These are phyloP conservation scores for Oryza nivara DNA, from an alignment of 176 grass and related monocot genomes.

Conservation along the genomic window DNA sequence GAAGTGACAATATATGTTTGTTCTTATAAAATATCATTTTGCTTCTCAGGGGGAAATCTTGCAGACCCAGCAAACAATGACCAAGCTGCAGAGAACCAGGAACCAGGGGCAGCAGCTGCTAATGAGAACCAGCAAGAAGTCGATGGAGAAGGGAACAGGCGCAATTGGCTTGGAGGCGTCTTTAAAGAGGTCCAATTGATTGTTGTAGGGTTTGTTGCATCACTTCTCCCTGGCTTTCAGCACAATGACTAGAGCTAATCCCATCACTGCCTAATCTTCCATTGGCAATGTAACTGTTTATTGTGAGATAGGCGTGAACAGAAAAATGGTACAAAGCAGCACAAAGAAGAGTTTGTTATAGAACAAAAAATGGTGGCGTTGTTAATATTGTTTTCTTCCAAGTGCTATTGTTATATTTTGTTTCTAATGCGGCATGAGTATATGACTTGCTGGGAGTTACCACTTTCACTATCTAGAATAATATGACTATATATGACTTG, in stretches of 20 bases:
- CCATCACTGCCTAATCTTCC: background rate
- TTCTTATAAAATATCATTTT: slow-evolving; percentile 2
- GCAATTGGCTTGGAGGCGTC: slow-evolving; percentile 69
- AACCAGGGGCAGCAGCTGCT: slow-evolving; percentile 52
- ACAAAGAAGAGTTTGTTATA: slow-evolving; percentile 20
- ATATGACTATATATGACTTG: background rate
- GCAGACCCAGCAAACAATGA: slow-evolving; percentile 61
- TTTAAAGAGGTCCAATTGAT: slow-evolving; percentile 86
- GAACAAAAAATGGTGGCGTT: background rate
- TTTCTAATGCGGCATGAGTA: background rate
- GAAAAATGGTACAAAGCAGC: slow-evolving; percentile 7
- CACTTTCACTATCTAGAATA: too few species aligned
- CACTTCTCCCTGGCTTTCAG: slow-evolving; percentile 88
- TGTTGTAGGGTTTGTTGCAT: slow-evolving; percentile 79
- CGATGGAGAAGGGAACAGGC: slow-evolving; percentile 45
- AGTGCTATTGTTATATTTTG: background rate
- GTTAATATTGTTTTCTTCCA: slow-evolving; percentile 26
- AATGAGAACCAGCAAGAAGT: slow-evolving; percentile 58
- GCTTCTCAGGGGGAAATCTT: slow-evolving; percentile 50
- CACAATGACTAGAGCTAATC: slow-evolving; percentile 64
- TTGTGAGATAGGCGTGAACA: slow-evolving; percentile 36
- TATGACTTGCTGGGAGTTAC: background rate
- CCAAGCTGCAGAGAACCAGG: slow-evolving; percentile 62
- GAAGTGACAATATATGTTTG: background rate
- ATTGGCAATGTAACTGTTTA: slow-evolving; percentile 34